Conservation (phyloP, 306 rosid species). For the Prunus padus region DNA sequence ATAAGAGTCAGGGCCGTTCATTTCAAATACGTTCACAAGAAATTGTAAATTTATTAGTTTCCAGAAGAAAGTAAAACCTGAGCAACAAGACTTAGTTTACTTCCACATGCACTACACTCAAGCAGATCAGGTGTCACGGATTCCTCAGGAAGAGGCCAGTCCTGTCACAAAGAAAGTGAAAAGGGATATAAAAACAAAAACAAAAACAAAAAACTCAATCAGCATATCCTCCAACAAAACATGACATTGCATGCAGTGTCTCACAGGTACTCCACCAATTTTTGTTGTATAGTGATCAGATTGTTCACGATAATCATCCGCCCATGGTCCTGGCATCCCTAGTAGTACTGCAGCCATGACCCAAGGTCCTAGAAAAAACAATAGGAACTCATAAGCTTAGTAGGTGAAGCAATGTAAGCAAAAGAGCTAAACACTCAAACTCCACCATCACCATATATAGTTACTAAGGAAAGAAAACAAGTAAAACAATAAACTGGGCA, state of each 20-base stretch:
- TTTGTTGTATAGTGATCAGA: slow-evolving; percentile 73
- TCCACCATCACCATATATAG: neutral
- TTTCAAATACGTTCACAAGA: neutral
- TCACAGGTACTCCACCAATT: slow-evolving; percentile 88
- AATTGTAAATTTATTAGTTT: neutral
- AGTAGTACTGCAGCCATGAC: slow-evolving; percentile 46
- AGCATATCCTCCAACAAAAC: neutral
- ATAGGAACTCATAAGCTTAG: too few species aligned
- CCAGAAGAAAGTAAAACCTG: slow-evolving; percentile 42
- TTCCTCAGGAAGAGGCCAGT: slow-evolving; percentile 61
- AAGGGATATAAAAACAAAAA: neutral
- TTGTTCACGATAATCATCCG: slow-evolving; percentile 45
- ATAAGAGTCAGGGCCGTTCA: neutral
- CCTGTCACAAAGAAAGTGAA: slow-evolving; percentile 36
- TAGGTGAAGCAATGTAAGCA: neutral
- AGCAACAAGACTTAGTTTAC: slow-evolving; percentile 53
- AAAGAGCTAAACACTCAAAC: neutral
- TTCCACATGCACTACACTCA: slow-evolving; percentile 50
- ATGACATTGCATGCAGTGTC: slow-evolving; percentile 9
- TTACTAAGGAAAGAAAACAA: neutral
- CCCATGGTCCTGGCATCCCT: slow-evolving; percentile 92
- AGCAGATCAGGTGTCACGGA: slow-evolving; percentile 40
- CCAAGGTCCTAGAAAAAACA: slow-evolving; percentile 2
- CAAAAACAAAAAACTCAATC: neutral
- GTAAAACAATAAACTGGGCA: neutral